Evolutionary conservation across 441 rosid species (phyloP), one percentile per base, ranked within the genome.

Genomic region (Breynia disticha): DNA sequence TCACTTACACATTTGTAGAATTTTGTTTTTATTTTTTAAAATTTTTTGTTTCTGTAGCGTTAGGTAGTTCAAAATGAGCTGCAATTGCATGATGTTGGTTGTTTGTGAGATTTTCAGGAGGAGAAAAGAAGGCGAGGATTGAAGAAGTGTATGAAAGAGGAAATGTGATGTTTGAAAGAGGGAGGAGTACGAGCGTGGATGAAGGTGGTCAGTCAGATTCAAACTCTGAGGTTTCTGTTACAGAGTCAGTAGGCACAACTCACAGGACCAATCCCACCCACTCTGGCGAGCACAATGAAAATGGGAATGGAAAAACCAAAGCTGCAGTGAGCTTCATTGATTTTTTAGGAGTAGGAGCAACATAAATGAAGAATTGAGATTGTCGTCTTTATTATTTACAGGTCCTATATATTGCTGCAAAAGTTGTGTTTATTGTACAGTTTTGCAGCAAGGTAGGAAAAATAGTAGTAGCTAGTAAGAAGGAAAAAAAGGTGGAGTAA

Each of bases 331-430:
- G 65, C 53, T 79, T 79, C 70, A 65, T 81, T 48, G 93, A 84
- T 72, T 84, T 84, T 49, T 86, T 84, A 35, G 81, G 88, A 22
- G 72, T 84, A n/a, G 84, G 86, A 67, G 79, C 76, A 52, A 38
- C 66, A 15, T 58, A 17, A 21, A 41, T 28, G 35, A 28, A 9
- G 35, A 28, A 28, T 4, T 28, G 1, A 28, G 35, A 28, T 28
- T 28, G 5, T 28, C 1, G 2, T 2, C 35, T 28, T 28, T 28
- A 4, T 28, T 28, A 28, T 28, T 28, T 28, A 4, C 35, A 28
- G 35, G 4, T 28, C 35, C 35, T 28, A 28, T n/a, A n/a, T n/a
- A n/a, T 28, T 3, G 35, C 35, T 28, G 4, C 35, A 28, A 28
- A 28, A 28, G 35, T 28, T 28, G 5, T 28, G 3, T 28, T 28